Conservation (phyloP, 2,329 filamentous ascomycete species). For the Neonectria punicea region DNA sequence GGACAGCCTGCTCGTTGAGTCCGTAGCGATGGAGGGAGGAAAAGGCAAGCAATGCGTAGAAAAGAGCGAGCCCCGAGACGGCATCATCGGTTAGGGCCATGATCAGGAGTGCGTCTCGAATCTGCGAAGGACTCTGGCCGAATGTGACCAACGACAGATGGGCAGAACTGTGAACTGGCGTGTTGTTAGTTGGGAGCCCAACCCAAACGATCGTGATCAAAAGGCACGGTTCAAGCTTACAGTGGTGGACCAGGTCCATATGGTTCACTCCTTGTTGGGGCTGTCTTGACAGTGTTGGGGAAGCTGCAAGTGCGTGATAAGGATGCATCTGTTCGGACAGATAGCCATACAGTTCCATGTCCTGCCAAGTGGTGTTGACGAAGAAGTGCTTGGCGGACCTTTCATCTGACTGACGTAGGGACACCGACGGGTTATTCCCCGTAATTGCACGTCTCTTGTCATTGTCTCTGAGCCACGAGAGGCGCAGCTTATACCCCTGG, state of each 20-base stretch:
- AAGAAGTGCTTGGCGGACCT: slow-evolving; percentile 8
- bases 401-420: not conserved
- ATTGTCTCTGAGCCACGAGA: slow-evolving; percentile 32
- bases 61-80: slow-evolving; percentile 21
- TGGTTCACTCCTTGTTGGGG: slow-evolving; percentile 6
- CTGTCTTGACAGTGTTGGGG: not conserved
- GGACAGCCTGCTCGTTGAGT: slow-evolving; percentile 13
- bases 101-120: slow-evolving; percentile 27
- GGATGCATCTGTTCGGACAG: not conserved
- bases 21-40: slow-evolving; percentile 30
- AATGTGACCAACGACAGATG: slow-evolving; percentile 29
- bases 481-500: slow-evolving; percentile 28
- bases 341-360: slow-evolving; percentile 15
- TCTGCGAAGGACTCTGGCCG: not conserved
- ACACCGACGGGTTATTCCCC: not conserved
- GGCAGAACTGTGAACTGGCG: slow-evolving; percentile 23
- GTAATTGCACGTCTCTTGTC: slow-evolving; percentile 29
- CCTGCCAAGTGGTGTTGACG: slow-evolving; percentile 30
- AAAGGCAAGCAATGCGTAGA: slow-evolving; percentile 30
- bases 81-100: slow-evolving; percentile 17
- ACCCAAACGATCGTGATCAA: too few species aligned
- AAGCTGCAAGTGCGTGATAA: fast-evolving
- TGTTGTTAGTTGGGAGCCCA: not conserved
- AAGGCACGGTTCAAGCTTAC: slow-evolving; percentile 6
- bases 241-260: slow-evolving; percentile 26